These are phyloP conservation scores for Cyberlindnera euphorbiae DNA, from an alignment of 805 yeast genomes.

Conservation along the genomic window DNA sequence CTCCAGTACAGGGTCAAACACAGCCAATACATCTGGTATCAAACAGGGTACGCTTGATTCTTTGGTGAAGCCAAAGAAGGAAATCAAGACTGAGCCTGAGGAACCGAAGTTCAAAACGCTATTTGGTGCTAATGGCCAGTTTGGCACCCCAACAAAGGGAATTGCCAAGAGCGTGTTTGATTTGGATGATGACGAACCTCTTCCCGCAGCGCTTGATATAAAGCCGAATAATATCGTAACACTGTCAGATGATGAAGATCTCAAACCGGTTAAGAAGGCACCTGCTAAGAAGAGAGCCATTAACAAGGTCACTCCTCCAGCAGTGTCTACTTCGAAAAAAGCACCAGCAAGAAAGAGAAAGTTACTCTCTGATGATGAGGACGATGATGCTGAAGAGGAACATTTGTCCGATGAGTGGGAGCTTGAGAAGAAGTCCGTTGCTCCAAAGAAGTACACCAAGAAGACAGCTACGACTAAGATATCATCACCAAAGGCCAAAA, in stretches of 20 bases:
- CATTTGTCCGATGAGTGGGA: slow-evolving; percentile 7
- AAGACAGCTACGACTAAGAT: slow-evolving; percentile 1
- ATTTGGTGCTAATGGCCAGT: slow-evolving; percentile 31
- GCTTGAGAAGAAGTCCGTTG: slow-evolving; percentile 1
- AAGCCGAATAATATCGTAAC: slow-evolving; percentile 2
- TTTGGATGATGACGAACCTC: slow-evolving; percentile 5
- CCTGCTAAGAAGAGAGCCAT: slow-evolving; percentile 8
- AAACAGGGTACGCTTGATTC: slow-evolving; percentile 3
- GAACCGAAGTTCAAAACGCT: slow-evolving; percentile 30
- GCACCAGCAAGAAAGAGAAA: slow-evolving; percentile 9
- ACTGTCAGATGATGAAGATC: slow-evolving; percentile 8
- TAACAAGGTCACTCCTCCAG: slow-evolving; percentile 13
- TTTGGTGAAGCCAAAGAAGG: slow-evolving; percentile 11
- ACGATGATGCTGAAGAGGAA: slow-evolving; percentile 9
- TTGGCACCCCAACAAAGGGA: slow-evolving; percentile 24
- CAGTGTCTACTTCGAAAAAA: slow-evolving; percentile 10
- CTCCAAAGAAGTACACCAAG: slow-evolving; percentile 13
- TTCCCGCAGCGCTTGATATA: slow-evolving; percentile 1
- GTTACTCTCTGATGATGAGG: slow-evolving; percentile 15
- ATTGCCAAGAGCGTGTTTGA: slow-evolving; percentile 1
- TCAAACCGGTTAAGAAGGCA: slow-evolving; percentile 4
- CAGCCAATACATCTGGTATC: neutral
- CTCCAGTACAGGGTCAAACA: too few species aligned
- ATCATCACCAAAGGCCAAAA: slow-evolving; percentile 1
- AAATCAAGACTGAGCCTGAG: slow-evolving; percentile 14